A percentile compares a stretch with the other conserved stretches of the same genome.
Conservation (phyloP, 768 basidiomycete genomes). For the Chalciporus piperatus region DNA sequence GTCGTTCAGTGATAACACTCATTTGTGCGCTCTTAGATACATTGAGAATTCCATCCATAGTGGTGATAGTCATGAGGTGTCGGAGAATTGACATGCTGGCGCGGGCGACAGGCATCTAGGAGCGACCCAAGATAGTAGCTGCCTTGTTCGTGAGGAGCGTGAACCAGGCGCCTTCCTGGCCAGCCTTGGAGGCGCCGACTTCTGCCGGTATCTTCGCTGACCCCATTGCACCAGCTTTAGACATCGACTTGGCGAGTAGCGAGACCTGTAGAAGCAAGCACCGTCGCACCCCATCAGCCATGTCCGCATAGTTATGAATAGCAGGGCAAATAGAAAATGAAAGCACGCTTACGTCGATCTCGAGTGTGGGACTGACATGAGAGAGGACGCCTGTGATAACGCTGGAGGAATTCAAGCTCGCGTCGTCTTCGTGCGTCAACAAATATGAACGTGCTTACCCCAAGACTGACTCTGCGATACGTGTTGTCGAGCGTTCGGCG, state of each 20-base stretch:
- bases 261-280: conserved; percentile 37
- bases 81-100: too few species aligned
- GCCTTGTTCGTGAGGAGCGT: conserved; percentile 58
- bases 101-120: too few species aligned
- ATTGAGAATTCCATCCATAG: too few species aligned
- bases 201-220: conserved; percentile 44
- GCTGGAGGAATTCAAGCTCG: conserved; percentile 20
- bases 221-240: conserved; percentile 53
- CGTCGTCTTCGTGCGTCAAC: too few species aligned
- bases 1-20: too few species aligned
- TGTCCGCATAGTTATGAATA: too few species aligned
- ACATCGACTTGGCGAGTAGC: conserved; percentile 52
- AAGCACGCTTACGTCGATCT: conserved; percentile 42
- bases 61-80: too few species aligned
- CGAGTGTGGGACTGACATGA: conserved; percentile 34
- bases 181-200: conserved; percentile 41
- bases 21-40: too few species aligned
- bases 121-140: conserved; percentile 38
- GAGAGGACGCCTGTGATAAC: conserved; percentile 37
- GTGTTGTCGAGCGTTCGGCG: conserved; percentile 40
- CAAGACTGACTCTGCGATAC: conserved; percentile 40
- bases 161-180: conserved; percentile 39
- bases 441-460: conserved; percentile 35
- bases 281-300: background rate
- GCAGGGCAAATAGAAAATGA: background rate